Evolutionary conservation across 1,139 yeast species (phyloP), one percentile per base, ranked within the genome.

Genomic region (Magnusiomyces suaveolens): DNA sequence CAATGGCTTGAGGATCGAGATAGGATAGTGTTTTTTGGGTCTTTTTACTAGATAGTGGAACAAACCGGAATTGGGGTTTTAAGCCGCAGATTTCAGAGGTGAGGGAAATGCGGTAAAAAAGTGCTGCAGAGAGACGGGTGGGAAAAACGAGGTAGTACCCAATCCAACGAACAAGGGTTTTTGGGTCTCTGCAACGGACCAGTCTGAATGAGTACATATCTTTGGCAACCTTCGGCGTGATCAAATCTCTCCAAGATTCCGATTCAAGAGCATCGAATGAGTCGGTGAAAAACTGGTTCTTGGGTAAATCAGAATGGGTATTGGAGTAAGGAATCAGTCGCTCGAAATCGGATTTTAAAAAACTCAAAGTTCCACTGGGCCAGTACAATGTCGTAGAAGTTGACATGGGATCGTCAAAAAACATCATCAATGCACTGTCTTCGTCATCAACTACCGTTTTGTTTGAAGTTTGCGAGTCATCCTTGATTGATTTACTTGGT

Each of bases 81-180:
- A 48, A 18, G 20, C 43, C 43, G n/a, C 33, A 36, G 33, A 46
- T 46, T 18, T 26, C 48, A 12, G 36, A n/a, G 2, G 36, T 46
- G 24, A 26, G 24, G 4, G 48, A 46, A 18, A 46, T n/a, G 23
- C 69, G 70, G 64, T 76, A 83, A 23, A 38, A 39, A 2, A 72
- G 70, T 32, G 79, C 73, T 0, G 87, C 87, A 24, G 76, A 77
- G 32, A 72, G 70, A 51, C 68, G 65, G 46, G 70, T 67, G 2
- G 72, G 70, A 61, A 83, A 83, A 2, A 79, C 65, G 43, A 83
- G 67, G 62, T 75, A 82, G 64, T 81, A 82, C 1, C 76, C 74
- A 50, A 77, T 75, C 59, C 73, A 68, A 46, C 78, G 76, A 32
- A 69, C 60, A 43, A 83, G 66, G 25, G 70, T 74, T 1, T 63